Conservation (phyloP, 1,284 basidiomycete genomes). For the Boletellus deceptivus region DNA sequence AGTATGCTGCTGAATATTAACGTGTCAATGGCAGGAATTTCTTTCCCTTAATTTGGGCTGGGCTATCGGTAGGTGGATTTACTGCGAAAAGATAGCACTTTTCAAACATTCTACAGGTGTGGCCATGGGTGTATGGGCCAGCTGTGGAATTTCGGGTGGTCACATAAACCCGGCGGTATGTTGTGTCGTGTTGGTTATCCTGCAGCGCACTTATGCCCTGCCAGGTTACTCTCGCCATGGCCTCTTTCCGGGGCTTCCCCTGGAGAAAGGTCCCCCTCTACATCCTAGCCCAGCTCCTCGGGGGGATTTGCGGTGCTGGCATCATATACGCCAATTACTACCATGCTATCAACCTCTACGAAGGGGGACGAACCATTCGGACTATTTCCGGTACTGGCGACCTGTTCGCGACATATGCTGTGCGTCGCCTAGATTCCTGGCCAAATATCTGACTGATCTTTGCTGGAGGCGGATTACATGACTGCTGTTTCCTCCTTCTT, state of each 20-base stretch:
- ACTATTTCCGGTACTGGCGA: constrained; percentile 65
- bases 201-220: constrained; percentile 4
- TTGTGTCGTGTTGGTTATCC: constrained; percentile 12
- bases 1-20: neutral
- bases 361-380: constrained; percentile 59
- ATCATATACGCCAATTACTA: constrained; percentile 76
- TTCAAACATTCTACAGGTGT: constrained; percentile 33
- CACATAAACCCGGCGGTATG: constrained; percentile 76
- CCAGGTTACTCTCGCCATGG: constrained; percentile 65
- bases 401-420: constrained; percentile 72
- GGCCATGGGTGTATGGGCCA: constrained; percentile 67
- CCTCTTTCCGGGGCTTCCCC: constrained; percentile 71
- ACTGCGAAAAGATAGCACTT: neutral
- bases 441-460: constrained; percentile 14
- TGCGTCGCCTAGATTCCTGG: constrained; percentile 33
- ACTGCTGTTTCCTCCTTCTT: constrained; percentile 59
- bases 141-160: constrained; percentile 67
- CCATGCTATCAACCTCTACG: constrained; percentile 69
- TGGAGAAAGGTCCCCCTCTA: constrained; percentile 77
- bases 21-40: constrained; percentile 43
- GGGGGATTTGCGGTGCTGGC: constrained; percentile 64
- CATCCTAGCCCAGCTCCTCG: constrained; percentile 69
- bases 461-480: constrained; percentile 53
- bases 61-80: constrained; percentile 50
- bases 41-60: constrained; percentile 64